Base-by-base conservation (phyloP, 805 yeast genomes). In the Kodamaea hsintzibuensis region DNA sequence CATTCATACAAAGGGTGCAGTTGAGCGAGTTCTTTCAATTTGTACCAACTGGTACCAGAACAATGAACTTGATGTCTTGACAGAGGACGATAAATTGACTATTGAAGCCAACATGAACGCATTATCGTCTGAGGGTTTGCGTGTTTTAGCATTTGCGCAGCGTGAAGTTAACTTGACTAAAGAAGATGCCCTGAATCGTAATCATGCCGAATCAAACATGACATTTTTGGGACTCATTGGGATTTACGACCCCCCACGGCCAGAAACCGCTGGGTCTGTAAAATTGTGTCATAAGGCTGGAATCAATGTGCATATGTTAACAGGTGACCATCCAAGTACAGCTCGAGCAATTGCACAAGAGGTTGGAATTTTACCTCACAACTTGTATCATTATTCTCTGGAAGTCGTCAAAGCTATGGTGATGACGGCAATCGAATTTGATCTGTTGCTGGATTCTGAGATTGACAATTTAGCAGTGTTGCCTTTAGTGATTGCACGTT, bases 401-500 rank as follows among this genome's bases (percentile, higher is more conserved):
- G 74, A 72, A 8, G 74, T 72, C 12, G 73, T 70, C 5, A 57
- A 66, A 49, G 65, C 63, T 17, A 86, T 87, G 90, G 86, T 86
- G 27, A 85, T 88, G 89, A 82, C 90, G 7, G 95, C 92, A 2
- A 62, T 77, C 50, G 85, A 87, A 56, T 88, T 88, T 70, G 93
- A 88, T 65, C 75, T 76, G 3, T 73, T 88, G 51, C 55, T 78
- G 2, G 89, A 87, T 53, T 82, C 74, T 1, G 78, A 86, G 60
- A 77, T 88, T 58, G 93, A 88, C 62, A 62, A 62, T 1, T 66
- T 73, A 47, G 90, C 91, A 1, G 84, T 84, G 7, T 72, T 88
- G 49, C 93, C 93, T 1, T 73, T 87, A 50, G 95, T 88, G 27
- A 83, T 88, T 70, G 95, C 95, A 3, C 77, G 95, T 57, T 88